Conservation (phyloP, 306 rosid genomes). For the Vigna angularis region DNA sequence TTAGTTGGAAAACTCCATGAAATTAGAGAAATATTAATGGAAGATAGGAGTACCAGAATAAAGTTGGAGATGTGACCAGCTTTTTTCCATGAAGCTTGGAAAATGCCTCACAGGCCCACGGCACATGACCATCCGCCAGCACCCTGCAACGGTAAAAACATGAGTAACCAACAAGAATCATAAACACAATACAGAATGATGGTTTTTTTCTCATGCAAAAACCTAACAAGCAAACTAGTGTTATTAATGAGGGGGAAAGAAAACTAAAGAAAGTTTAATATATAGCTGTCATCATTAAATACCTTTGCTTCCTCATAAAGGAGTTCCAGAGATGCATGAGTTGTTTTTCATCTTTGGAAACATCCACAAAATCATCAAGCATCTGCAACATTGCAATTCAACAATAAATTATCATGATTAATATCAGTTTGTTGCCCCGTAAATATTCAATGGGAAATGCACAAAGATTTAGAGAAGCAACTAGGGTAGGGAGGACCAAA, state of each 20-base stretch:
- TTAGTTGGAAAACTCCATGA: conserved; percentile 15
- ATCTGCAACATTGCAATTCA: conserved; percentile 66
- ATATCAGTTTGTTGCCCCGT: conserved; percentile 13
- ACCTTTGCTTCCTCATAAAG: conserved; percentile 96
- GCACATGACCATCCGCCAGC: conserved; percentile 94
- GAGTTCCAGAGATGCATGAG: conserved; percentile 99
- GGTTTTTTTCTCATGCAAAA: conserved; percentile 32
- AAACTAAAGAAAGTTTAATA: conserved; percentile 37
- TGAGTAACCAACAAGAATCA: conserved; percentile 33
- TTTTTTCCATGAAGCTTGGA: conserved; percentile 82
- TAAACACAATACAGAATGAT: conserved; percentile 13
- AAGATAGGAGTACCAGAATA: conserved; percentile 70
- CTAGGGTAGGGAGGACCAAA: conserved; percentile 22
- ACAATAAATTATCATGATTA: conserved; percentile 35
- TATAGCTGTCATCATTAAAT: conserved; percentile 32
- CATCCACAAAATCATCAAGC: conserved; percentile 99
- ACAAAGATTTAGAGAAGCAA: conserved; percentile 24
- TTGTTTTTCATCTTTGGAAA: conserved; percentile 89
- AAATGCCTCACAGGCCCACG: conserved; percentile 99
- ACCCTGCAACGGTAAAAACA: conserved; percentile 65
- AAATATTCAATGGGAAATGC: conserved; percentile 27
- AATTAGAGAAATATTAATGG: conserved; percentile 23
- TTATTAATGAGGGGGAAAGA: conserved; percentile 7
- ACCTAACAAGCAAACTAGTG: conserved; percentile 23
- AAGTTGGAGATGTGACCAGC: conserved; percentile 69